phyloP scores from a whole-genome alignment of 169 alveolate genomes.

The Toxoplasma gondii region DNA sequence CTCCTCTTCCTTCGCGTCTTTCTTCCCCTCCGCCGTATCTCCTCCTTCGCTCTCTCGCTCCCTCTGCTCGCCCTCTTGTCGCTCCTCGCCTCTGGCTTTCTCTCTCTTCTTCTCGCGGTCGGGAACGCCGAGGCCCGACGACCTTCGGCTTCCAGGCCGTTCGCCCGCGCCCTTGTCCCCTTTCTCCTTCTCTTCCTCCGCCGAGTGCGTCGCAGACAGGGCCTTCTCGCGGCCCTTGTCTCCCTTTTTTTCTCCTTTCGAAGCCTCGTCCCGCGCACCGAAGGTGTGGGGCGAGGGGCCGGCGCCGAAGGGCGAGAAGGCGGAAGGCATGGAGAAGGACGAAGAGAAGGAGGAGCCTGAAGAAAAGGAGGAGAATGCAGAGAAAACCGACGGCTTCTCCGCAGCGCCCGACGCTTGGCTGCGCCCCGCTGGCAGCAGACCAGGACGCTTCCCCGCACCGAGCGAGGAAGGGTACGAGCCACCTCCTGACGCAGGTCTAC shows the following conservation, averaged over 20 bases:
- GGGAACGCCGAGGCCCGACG: too few species aligned
- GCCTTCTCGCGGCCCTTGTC: not conserved
- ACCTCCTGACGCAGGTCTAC: not conserved
- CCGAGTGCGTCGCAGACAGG: too few species aligned
- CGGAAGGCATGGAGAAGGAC: not conserved
- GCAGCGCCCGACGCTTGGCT: not conserved
- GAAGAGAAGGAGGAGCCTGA: not conserved
- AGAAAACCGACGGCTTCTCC: constrained; percentile 9
- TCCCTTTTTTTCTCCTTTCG: not conserved
- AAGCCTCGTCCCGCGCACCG: not conserved
- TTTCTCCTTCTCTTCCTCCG: not conserved
- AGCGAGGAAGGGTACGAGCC: not conserved
- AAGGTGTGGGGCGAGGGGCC: not conserved
- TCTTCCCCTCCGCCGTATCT: not conserved
- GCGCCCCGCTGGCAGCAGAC: not conserved
- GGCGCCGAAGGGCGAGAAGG: not conserved
- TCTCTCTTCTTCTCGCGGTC: too few species aligned
- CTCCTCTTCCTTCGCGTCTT: not conserved
- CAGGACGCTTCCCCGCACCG: not conserved
- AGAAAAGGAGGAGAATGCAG: constrained; percentile 25
- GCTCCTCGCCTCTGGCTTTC: not conserved
- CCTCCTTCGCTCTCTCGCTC: not conserved
- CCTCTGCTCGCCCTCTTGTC: not conserved
- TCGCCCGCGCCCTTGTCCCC: not conserved
- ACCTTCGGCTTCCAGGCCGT: too few species aligned